phyloP scores from a whole-genome alignment of 1,284 basidiomycete genomes.

The Austroboletus niveus region DNA sequence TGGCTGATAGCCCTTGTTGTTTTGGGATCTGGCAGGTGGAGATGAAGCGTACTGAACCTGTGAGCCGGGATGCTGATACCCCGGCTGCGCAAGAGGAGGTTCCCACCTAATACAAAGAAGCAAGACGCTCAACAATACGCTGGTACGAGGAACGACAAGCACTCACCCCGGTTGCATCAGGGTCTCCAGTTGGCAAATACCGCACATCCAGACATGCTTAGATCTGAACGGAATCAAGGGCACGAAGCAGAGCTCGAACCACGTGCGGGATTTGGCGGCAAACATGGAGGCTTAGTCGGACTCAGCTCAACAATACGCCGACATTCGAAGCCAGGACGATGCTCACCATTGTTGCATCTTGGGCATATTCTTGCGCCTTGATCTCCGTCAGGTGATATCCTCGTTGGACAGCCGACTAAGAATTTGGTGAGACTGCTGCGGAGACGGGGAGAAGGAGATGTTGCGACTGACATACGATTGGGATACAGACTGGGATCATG shows the following conservation, averaged over 20 bases:
- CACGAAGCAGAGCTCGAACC: constrained; percentile 54
- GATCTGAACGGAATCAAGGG: constrained; percentile 48
- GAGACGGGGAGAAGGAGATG: not conserved
- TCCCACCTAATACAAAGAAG: constrained; percentile 39
- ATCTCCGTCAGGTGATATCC: constrained; percentile 43
- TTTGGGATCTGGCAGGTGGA: constrained; percentile 5
- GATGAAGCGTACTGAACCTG: constrained; percentile 16
- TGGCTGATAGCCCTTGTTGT: constrained; percentile 30
- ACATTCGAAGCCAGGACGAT: not conserved
- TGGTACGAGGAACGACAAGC: not conserved
- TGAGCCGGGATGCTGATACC: constrained; percentile 30
- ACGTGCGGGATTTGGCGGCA: constrained; percentile 47
- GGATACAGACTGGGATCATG: constrained; percentile 42
- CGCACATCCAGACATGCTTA: constrained; percentile 49
- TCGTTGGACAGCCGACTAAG: constrained; percentile 51
- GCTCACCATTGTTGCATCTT: constrained; percentile 47
- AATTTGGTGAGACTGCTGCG: constrained; percentile 13
- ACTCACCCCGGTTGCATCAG: constrained; percentile 45
- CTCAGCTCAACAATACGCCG: not conserved
- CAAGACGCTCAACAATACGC: not conserved
- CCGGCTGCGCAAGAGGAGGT: constrained; percentile 35
- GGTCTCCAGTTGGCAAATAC: constrained; percentile 49
- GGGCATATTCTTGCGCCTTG: constrained; percentile 46
- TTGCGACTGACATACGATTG: constrained; percentile 42
- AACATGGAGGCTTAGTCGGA: constrained; percentile 40